Evolutionary conservation across 768 basidiomycete genomes (phyloP).

Genomic region (Agaricus sinodeliciosus): DNA sequence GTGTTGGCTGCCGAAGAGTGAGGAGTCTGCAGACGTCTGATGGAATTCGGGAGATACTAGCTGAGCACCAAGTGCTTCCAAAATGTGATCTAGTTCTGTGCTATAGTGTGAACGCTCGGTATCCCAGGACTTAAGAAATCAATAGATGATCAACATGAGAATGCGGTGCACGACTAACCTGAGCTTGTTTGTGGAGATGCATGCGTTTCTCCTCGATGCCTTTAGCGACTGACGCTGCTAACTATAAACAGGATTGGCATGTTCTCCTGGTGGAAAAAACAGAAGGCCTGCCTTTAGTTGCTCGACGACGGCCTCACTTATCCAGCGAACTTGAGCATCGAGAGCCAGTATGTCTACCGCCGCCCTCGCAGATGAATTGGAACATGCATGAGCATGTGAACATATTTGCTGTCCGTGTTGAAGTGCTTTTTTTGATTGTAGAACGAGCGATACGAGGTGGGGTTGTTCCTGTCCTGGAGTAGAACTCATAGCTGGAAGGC

Average conservation of each 20-base stretch:
- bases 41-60: conserved; percentile 77
- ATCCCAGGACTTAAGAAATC: conserved; percentile 61
- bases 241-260: conserved; percentile 29
- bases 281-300: conserved; percentile 58
- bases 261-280: not conserved
- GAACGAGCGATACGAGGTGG: conserved; percentile 67
- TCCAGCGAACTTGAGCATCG: conserved; percentile 78
- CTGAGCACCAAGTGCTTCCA: conserved; percentile 68
- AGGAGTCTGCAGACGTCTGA: conserved; percentile 56
- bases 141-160: not conserved
- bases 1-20: conserved; percentile 75
- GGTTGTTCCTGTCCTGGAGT: conserved; percentile 34
- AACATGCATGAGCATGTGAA: conserved; percentile 52
- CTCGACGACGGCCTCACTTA: conserved; percentile 64
- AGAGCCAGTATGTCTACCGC: conserved; percentile 69
- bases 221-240: conserved; percentile 69
- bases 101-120: conserved; percentile 49
- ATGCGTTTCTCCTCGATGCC: conserved; percentile 67
- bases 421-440: conserved; percentile 79
- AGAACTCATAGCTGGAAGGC: conserved; percentile 2
- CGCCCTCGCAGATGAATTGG: conserved; percentile 59
- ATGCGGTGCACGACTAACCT: conserved; percentile 32
- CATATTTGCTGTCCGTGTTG: conserved; percentile 75
- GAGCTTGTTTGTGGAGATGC: conserved; percentile 51
- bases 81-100: conserved; percentile 56